Percentiles rank a stretch among this genome's conserved stretches.
Evolutionary conservation across 106 monocot genomes (phyloP).

Genomic region (Acanthochlamys bracteata): DNA sequence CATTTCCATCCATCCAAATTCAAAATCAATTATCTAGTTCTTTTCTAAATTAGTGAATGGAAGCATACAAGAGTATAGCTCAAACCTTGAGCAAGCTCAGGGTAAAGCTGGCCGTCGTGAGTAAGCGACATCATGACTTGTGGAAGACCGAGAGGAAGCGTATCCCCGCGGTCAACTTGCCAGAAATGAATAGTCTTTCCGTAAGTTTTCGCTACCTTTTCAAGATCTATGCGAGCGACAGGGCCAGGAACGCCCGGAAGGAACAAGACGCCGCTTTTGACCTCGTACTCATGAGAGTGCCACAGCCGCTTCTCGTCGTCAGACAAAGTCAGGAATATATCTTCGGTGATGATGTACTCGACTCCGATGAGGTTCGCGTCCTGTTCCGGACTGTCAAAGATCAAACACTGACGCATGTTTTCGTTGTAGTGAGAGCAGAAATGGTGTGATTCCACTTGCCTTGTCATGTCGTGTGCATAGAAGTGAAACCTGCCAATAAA

Average conservation of each 20-base stretch:
- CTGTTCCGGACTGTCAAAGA: conserved; percentile 58
- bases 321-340: conserved; percentile 59
- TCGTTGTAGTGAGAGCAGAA: conserved; percentile 87
- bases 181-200: conserved; percentile 94
- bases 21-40: too few relatives aligned
- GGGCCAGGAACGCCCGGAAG: conserved; percentile 50
- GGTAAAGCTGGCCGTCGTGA: conserved; percentile 52
- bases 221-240: conserved; percentile 46
- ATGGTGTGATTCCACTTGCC: conserved; percentile 92
- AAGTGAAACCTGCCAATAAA: conserved; percentile 51
- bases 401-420: conserved; percentile 82
- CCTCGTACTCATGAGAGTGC: conserved; percentile 97
- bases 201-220: conserved; percentile 63
- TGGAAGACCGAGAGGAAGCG: conserved; percentile 50
- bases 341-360: conserved; percentile 67
- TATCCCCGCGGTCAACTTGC: conserved; percentile 69
- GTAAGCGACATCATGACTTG: conserved; percentile 85
- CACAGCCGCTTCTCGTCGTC: conserved; percentile 87
- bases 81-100: conserved; percentile 31
- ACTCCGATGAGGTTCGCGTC: conserved; percentile 70
- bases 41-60: too few relatives aligned
- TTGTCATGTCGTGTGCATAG: conserved; percentile 76
- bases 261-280: conserved; percentile 73
- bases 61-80: too few relatives aligned
- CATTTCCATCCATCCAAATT: too few relatives aligned